Base-by-base conservation (phyloP, 2,329 filamentous ascomycete species). In the Xylaria sp. region DNA sequence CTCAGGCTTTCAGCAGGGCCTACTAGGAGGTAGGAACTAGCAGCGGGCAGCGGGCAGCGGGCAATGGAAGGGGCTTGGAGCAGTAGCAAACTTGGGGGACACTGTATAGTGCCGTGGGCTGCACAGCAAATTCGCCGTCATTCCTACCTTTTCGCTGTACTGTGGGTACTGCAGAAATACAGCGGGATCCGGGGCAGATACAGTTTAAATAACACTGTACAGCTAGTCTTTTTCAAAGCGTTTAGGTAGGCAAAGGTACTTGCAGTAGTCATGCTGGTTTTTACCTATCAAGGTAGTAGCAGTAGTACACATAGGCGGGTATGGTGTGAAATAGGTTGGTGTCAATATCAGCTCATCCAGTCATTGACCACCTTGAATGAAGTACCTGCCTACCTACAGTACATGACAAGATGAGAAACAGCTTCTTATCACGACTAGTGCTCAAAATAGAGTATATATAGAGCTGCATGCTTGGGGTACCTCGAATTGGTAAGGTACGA, bases 21-120 rank as follows among this genome's bases (percentile, higher is more conserved):
- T 44, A 60, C 62, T 46, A 56, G 44, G 55, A 18, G 31, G 39
- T 41, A 48, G 4, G 28, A 28, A 37, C 34, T 37, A 37, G 34
- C 34, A 37, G 34, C 34, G 34, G 7, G 34, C 34, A 37, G 34
- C 34, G 34, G 7, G 34, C 34, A 37, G 34, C 34, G 34, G 7
- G 34, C 34, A 37, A 37, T 37, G 34, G 34, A 41, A 57, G 50
- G 66, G 66, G 66, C 55, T 52, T 54, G n/a, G 50, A 41, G 57
- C 3, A 41, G 50, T 55, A 46, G 52, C 31, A 25, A 18, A 10
- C n/a, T 7, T 50, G 15, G 7, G 12, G 15, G 6, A 20, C 62
- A 70, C 69, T 70, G 69, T 70, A 63, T 44, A 15, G 15, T 6
- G n/a, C 46, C 52, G 62, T 63, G 46, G 31, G n/a, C 39, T 54